Evolutionary conservation across 2,329 filamentous ascomycete genomes (phyloP).

Genomic region (Elsinoe australis): DNA sequence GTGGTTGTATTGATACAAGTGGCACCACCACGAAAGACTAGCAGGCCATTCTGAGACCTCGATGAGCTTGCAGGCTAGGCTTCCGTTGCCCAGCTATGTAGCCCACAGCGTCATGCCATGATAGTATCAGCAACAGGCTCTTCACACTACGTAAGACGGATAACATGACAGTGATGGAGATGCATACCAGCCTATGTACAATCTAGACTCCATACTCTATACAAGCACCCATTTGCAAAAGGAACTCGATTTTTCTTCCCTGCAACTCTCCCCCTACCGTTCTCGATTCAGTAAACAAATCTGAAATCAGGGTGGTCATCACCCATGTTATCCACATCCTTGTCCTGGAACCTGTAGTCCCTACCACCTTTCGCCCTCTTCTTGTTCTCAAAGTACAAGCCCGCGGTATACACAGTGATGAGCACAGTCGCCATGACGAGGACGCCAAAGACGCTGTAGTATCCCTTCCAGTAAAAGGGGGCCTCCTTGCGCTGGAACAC

Average conservation of each 20-base stretch:
- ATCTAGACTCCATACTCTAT: neutral
- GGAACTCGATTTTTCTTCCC: no score
- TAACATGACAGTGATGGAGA: no score
- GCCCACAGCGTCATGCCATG: no score
- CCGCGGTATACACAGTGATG: constrained; percentile 6
- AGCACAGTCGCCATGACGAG: constrained; percentile 11
- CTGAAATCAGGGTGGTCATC: constrained; percentile 46
- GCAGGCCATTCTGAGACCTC: no score
- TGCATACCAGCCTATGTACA: no score
- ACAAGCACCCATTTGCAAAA: neutral
- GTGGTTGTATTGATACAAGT: neutral
- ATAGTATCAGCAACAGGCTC: no score
- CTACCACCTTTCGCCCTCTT: constrained; percentile 42
- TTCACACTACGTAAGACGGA: no score
- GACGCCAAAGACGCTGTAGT: constrained; percentile 14
- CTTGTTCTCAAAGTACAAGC: constrained; percentile 35
- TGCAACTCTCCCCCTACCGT: neutral
- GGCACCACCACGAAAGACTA: no score
- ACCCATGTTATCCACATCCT: constrained; percentile 43
- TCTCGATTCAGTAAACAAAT: constrained; percentile 25
- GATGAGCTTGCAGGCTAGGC: no score
- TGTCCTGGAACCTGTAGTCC: constrained; percentile 37
- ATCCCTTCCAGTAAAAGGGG: constrained; percentile 14
- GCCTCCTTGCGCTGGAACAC: constrained; percentile 27
- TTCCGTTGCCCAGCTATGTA: no score